These are phyloP conservation scores for Penicillium soppii DNA, from an alignment of 495 filamentous ascomycete genomes.

Conservation along the genomic window DNA sequence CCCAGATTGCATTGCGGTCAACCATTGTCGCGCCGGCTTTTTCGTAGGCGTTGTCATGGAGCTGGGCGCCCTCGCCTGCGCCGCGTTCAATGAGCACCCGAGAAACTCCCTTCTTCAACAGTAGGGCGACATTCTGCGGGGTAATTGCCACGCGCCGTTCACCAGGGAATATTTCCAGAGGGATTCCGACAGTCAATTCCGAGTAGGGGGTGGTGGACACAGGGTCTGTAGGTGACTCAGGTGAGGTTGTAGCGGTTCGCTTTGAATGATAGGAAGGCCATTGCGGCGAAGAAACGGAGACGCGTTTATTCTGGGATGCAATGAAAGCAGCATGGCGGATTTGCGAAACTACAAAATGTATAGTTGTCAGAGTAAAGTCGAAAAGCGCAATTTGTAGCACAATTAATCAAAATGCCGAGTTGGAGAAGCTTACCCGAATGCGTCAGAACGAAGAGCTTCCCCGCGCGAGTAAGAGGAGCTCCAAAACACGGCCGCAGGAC, in stretches of 20 bases:
- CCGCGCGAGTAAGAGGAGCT: conserved; percentile 23
- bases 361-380: conserved; percentile 7
- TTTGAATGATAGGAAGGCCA: conserved; percentile 21
- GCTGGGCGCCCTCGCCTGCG: conserved; percentile 70
- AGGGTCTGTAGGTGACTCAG: conserved; percentile 37
- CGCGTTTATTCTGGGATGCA: conserved; percentile 7
- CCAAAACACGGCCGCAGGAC: conserved; percentile 34
- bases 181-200: conserved; percentile 67
- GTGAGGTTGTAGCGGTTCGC: conserved; percentile 23
- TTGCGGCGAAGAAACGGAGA: conserved; percentile 5
- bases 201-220: conserved; percentile 65
- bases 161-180: conserved; percentile 65
- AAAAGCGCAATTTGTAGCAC: too few species aligned
- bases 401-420: background rate
- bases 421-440: conserved; percentile 24
- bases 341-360: conserved; percentile 13
- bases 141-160: conserved; percentile 80
- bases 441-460: conserved; percentile 21
- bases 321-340: conserved; percentile 11
- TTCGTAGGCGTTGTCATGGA: conserved; percentile 69
- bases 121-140: conserved; percentile 71
- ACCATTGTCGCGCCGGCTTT: conserved; percentile 70
- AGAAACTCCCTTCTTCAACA: conserved; percentile 76
- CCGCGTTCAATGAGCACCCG: conserved; percentile 72
- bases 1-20: conserved; percentile 61